Conservation (phyloP, 441 rosid genomes). For the Corymbia citriodora region DNA sequence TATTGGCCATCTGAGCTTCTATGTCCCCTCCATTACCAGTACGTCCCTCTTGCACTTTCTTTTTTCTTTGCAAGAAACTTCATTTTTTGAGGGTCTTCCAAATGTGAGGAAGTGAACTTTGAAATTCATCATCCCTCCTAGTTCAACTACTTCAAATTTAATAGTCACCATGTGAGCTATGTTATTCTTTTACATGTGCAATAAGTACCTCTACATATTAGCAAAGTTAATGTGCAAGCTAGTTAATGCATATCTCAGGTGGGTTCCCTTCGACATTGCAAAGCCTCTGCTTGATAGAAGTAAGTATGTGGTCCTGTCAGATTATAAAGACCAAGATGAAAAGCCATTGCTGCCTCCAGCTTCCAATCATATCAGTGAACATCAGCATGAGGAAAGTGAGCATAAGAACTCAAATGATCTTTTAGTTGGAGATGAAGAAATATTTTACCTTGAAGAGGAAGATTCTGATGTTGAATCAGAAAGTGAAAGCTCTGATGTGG, state of each 20-base stretch:
- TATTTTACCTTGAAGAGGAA: conserved; percentile 9
- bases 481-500: conserved; percentile 3
- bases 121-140: neutral
- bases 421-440: conserved; percentile 37
- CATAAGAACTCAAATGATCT: conserved; percentile 39
- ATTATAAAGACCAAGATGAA: conserved; percentile 28
- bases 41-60: conserved; percentile 27
- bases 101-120: neutral
- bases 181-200: neutral
- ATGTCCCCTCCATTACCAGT: conserved; percentile 88
- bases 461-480: no score
- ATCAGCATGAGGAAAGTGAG: conserved; percentile 27
- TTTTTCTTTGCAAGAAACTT: neutral
- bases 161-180: neutral
- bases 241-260: conserved; percentile 43
- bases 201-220: neutral
- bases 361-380: conserved; percentile 26
- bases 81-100: neutral
- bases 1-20: conserved; percentile 89
- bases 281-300: conserved; percentile 70
- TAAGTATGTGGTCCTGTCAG: conserved; percentile 61
- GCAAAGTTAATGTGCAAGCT: neutral
- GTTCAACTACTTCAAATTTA: neutral
- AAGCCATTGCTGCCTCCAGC: conserved; percentile 20
- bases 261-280: conserved; percentile 68